These are phyloP conservation scores for Fusarium robinianum DNA, from an alignment of 2,329 filamentous ascomycete genomes.

Conservation along the genomic window DNA sequence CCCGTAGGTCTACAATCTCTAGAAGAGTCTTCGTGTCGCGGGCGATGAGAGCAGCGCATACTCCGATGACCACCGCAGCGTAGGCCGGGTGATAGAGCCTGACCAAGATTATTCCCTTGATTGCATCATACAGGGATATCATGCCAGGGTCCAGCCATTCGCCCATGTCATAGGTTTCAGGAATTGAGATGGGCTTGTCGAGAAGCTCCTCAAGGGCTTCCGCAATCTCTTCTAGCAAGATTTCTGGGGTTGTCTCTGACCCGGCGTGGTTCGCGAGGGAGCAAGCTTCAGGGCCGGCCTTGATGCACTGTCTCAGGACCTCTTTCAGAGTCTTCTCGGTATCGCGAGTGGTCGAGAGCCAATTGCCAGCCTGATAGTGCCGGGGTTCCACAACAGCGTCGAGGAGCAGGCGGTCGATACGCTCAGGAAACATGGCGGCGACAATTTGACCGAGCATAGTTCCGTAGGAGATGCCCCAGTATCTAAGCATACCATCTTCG, in stretches of 20 bases:
- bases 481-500: slow-evolving; percentile 41
- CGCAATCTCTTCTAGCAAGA: not conserved
- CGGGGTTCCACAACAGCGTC: slow-evolving; percentile 19
- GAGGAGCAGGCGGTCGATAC: slow-evolving; percentile 25
- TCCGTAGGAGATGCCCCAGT: slow-evolving; percentile 39
- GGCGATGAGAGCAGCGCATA: too few relatives aligned
- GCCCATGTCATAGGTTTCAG: not conserved
- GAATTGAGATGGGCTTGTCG: too few relatives aligned
- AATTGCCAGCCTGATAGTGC: slow-evolving; percentile 8
- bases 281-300: slow-evolving; percentile 3
- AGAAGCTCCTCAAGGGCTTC: slow-evolving; percentile 3
- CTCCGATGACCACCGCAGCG: too few relatives aligned
- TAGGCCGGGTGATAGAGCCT: too few relatives aligned
- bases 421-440: slow-evolving; percentile 30
- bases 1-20: not conserved
- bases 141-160: not conserved
- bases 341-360: not conserved
- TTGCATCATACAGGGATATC: slow-evolving; percentile 1
- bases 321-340: slow-evolving; percentile 4
- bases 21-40: slow-evolving; percentile 1
- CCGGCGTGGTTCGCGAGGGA: slow-evolving; percentile 2
- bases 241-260: not conserved
- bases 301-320: slow-evolving; percentile 13
- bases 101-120: too few relatives aligned
- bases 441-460: slow-evolving; percentile 25